Percentiles rank a stretch among this genome's conserved stretches.
phyloP scores from a whole-genome alignment of 768 basidiomycete genomes.

The Lactifluus volemus region DNA sequence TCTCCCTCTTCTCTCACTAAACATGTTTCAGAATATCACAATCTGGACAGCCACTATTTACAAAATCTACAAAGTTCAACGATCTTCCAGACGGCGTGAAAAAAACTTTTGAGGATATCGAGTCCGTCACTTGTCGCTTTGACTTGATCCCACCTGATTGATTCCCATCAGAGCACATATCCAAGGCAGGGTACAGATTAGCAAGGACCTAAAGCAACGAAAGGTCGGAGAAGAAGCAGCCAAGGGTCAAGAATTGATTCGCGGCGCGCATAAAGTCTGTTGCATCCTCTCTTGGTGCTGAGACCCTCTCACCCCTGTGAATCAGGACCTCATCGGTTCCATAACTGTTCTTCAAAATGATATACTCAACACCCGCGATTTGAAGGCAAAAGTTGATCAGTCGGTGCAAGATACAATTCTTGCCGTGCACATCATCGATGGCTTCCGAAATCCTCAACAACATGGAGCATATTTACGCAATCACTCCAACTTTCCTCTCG shows the following conservation, averaged over 20 bases:
- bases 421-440: conserved; percentile 69
- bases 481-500: conserved; percentile 73
- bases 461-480: conserved; percentile 64
- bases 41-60: conserved; percentile 34
- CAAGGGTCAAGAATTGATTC: conserved; percentile 64
- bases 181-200: conserved; percentile 72
- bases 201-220: conserved; percentile 67
- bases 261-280: conserved; percentile 56
- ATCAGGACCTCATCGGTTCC: conserved; percentile 56
- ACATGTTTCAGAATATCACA: conserved; percentile 11
- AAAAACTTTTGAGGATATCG: conserved; percentile 55
- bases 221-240: conserved; percentile 68
- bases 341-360: conserved; percentile 60
- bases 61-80: conserved; percentile 67
- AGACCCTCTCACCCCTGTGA: not conserved
- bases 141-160: conserved; percentile 12
- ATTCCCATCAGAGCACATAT: conserved; percentile 45
- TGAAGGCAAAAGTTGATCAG: conserved; percentile 68
- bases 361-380: conserved; percentile 53
- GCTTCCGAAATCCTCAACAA: conserved; percentile 66
- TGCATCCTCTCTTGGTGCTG: not conserved
- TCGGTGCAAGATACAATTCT: conserved; percentile 74
- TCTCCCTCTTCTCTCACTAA: not conserved
- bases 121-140: conserved; percentile 37
- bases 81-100: conserved; percentile 67